Base-by-base conservation (phyloP, 1,284 basidiomycete species). In the Mycena sp. region DNA sequence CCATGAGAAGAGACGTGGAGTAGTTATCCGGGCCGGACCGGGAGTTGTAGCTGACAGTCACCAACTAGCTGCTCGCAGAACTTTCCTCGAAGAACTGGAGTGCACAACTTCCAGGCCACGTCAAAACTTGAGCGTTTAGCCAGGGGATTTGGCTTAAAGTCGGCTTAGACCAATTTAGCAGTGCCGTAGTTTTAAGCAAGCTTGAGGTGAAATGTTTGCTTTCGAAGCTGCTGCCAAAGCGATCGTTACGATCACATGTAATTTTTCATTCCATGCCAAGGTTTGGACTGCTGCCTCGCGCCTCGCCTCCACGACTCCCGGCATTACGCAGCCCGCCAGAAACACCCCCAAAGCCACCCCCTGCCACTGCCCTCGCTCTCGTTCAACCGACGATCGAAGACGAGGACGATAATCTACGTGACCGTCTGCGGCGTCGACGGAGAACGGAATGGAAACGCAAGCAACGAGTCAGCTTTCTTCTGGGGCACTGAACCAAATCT, bases 371-470 rank as follows among this genome's bases (percentile, higher is more conserved):
- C 19, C 48, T n/a, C 10, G 16, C 26, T n/a, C 10, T 29, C 48
- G 32, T 16, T 5, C 51, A 28, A 4, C 46, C 46, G 11, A 17
- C 45, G 23, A 19, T 21, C 6, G 7, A 16, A 5, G 56, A 63
- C 26, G 60, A 67, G 3, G 65, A 67, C 37, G 65, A 64, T 11
- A 30, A 46, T 25, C 44, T 67, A 53, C 65, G 51, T 37, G 65
- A 67, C 58, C 61, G 70, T 67, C 59, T 69, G 52, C 54, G 76
- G 32, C 75, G 79, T 11, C 73, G 75, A 58, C 79, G 87, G 28
- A 85, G 84, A 72, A 88, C 89, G 11, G 91, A 93, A 69, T 92
- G 91, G 84, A 93, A 93, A 74, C 82, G 91, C 55, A 82, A 85
- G 67, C 91, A 93, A 76, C 80, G 82, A 52, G 91, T 92, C 63